Evolutionary conservation across 2,329 filamentous ascomycete genomes (phyloP), one percentile per base, ranked within the genome.

Genomic region (Coniella vitis): DNA sequence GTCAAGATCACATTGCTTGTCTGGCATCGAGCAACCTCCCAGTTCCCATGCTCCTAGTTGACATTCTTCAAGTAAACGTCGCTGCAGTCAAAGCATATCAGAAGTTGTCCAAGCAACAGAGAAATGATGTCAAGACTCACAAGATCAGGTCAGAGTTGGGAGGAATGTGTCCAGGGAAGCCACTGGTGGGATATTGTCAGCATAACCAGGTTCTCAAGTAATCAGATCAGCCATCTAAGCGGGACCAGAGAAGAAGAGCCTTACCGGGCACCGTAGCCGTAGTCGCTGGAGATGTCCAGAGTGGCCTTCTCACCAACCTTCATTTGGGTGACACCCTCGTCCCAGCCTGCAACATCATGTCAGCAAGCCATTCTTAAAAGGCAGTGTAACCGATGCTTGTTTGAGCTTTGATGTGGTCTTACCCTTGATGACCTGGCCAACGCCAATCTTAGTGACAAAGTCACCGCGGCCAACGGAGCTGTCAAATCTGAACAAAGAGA

Each of bases 391-490:
- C 4, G n/a, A 13, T 44, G 35, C 9, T 32, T 32, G 25, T 4
- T 19, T 29, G 34, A 34, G 16, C 12, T 34, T 19, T 35, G 36
- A 45, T 22, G 19, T 29, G 47, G 34, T 58, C 69, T 55, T 76
- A 93, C 90, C 91, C 73, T 79, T 81, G 71, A 98, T 96, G 62
- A 97, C 86, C 62, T 79, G 76, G 47, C 89, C 89, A 56, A 86
- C 74, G 46, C 93, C 93, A 66, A 98, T 97, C 51, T 69, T 64
- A 55, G 82, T 86, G 54, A 80, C 72, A 63, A 97, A 90, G 66
- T 89, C 81, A 43, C 83, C 84, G 48, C 87, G 81, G 54, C 82
- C 83, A 56, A 84, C 75, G 16, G 91, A 95, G 53, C 83, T 86
- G 71, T 97, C 93, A 71, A 98, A 97, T 68, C 90, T 95, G 59